A percentile compares a stretch with the other conserved stretches of the same genome.
Evolutionary conservation across 257 asterid species (phyloP).

Genomic region (Rhazya stricta): DNA sequence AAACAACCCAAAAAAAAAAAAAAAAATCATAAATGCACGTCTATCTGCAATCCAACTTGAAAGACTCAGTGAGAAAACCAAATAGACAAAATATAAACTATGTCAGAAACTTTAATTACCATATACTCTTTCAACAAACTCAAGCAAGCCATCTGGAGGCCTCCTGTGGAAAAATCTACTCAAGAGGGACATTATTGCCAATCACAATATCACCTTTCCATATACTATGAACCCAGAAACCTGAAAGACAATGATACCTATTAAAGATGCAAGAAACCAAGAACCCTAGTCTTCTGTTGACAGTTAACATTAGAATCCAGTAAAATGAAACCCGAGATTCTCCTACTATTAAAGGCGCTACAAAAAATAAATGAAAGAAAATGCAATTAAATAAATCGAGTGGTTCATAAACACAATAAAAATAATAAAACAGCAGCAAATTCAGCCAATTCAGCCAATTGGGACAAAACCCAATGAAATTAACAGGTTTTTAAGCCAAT

Average conservation of each 20-base stretch:
- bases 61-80: conserved; percentile 4
- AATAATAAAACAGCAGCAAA: too few species aligned
- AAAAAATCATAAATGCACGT: neutral
- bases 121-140: conserved; percentile 80
- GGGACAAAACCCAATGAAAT: neutral
- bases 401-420: neutral
- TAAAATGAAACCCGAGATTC: neutral
- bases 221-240: conserved; percentile 28
- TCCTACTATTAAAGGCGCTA: neutral
- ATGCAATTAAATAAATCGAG: neutral
- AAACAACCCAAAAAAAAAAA: conserved; percentile 13
- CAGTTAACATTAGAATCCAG: neutral
- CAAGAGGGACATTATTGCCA: conserved; percentile 61
- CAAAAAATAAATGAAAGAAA: neutral
- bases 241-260: conserved; percentile 10
- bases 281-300: neutral
- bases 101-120: conserved; percentile 40
- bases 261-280: neutral
- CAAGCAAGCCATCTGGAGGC: conserved; percentile 97
- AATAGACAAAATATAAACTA: conserved; percentile 1
- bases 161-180: conserved; percentile 93
- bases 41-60: neutral
- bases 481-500: conserved; percentile 1
- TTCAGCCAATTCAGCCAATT: conserved; percentile 6
- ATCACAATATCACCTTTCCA: conserved; percentile 27